phyloP scores from a whole-genome alignment of 164 flowering plant genomes.

The Sextonia rubra region DNA sequence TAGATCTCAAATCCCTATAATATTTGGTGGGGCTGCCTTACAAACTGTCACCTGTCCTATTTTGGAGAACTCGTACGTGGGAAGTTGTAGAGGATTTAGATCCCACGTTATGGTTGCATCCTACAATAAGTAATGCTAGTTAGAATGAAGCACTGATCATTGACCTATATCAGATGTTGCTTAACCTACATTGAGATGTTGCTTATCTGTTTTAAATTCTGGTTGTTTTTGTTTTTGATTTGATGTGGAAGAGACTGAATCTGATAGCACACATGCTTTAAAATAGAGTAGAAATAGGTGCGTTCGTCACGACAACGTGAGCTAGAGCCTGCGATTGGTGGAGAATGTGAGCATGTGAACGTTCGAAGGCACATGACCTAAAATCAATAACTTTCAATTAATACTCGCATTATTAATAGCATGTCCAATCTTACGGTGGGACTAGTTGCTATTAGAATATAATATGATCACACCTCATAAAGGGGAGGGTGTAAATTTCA shows the following conservation, averaged over 20 bases:
- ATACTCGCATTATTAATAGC: too few relatives aligned
- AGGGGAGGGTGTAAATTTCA: too few relatives aligned
- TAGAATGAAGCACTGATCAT: slow-evolving; percentile 10
- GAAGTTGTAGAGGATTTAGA: background rate
- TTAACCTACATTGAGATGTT: background rate
- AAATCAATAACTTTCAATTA: too few relatives aligned
- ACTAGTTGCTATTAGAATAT: too few relatives aligned
- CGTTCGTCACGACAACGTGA: background rate
- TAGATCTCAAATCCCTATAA: too few relatives aligned
- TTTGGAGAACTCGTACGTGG: too few relatives aligned
- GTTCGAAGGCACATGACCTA: background rate
- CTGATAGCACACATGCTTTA: background rate
- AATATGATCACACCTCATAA: too few relatives aligned
- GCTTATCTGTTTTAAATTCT: background rate
- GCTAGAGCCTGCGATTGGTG: background rate
- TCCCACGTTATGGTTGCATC: background rate
- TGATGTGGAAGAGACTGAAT: background rate
- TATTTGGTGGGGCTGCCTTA: too few relatives aligned
- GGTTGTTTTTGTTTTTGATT: background rate
- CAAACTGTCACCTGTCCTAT: too few relatives aligned
- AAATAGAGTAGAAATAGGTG: background rate
- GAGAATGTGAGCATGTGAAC: background rate
- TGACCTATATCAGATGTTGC: slow-evolving; percentile 6
- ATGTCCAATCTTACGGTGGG: too few relatives aligned
- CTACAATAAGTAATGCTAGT: background rate